Conservation (phyloP, 805 yeast genomes). For the Starmerella vitae region DNA sequence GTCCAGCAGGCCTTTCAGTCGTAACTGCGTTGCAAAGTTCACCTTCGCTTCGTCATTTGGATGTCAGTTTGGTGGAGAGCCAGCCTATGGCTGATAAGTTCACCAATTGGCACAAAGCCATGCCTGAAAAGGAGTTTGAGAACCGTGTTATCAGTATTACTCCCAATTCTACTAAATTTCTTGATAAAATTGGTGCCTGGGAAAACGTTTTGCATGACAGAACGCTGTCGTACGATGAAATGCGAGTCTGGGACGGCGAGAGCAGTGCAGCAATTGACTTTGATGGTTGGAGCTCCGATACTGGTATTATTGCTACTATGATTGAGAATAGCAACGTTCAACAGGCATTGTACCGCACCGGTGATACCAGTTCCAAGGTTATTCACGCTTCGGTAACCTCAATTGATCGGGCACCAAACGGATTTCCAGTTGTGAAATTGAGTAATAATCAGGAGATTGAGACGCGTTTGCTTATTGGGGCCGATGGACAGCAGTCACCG, state of each 20-base stretch:
- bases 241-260: conserved; percentile 77
- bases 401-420: conserved; percentile 5
- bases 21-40: conserved; percentile 65
- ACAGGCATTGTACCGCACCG: conserved; percentile 36
- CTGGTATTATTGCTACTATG: conserved; percentile 55
- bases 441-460: conserved; percentile 49
- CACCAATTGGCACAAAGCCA: conserved; percentile 33
- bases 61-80: conserved; percentile 63
- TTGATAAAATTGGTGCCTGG: conserved; percentile 67
- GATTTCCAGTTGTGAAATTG: conserved; percentile 65
- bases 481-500: conserved; percentile 92
- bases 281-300: conserved; percentile 37
- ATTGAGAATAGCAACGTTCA: conserved; percentile 78
- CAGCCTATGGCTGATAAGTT: conserved; percentile 39
- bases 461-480: conserved; percentile 76
- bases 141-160: conserved; percentile 81
- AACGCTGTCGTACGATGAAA: conserved; percentile 63
- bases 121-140: conserved; percentile 38
- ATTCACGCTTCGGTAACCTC: conserved; percentile 34
- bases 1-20: conserved; percentile 88
- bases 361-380: neutral
- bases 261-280: conserved; percentile 59
- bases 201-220: conserved; percentile 53
- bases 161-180: conserved; percentile 57
- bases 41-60: conserved; percentile 43